Percentiles rank a stretch among this genome's conserved stretches.
These are phyloP conservation scores for Colletotrichum sp. DNA, from an alignment of 2,329 filamentous ascomycete genomes.

Conservation along the genomic window DNA sequence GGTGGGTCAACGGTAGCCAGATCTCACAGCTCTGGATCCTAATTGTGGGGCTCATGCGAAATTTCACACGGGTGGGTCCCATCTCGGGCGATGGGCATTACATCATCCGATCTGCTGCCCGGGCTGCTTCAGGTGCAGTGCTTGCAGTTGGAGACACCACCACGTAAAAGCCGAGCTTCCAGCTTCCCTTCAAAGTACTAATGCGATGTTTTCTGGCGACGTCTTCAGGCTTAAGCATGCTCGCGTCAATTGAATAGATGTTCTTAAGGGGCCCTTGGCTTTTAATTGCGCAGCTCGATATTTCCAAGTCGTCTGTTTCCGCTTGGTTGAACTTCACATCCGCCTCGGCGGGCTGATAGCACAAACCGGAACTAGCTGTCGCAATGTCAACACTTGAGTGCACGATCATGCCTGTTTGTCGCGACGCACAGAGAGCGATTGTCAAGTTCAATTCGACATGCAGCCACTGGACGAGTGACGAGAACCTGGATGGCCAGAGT, in stretches of 20 bases:
- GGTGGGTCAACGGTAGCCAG: too few species aligned
- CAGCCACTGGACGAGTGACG: too few species aligned
- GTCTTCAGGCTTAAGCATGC: background rate
- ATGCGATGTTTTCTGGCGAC: background rate
- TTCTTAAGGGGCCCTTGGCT: background rate
- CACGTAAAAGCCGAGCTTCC: background rate
- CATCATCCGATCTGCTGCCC: too few species aligned
- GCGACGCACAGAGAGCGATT: background rate
- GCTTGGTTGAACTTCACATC: background rate
- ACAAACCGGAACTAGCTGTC: background rate
- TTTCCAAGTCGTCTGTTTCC: background rate
- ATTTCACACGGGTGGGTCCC: too few species aligned
- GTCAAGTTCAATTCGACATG: too few species aligned
- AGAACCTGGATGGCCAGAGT: too few species aligned
- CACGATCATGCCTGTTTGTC: background rate
- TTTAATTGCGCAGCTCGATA: background rate
- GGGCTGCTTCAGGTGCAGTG: background rate
- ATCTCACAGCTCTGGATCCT: too few species aligned
- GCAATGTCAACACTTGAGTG: background rate
- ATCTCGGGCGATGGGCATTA: too few species aligned
- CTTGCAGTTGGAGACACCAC: background rate
- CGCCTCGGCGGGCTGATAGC: background rate
- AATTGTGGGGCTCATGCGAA: too few species aligned
- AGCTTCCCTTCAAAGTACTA: background rate
- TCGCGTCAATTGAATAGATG: background rate